Percentiles rank a stretch among this genome's conserved stretches.
phyloP scores from a whole-genome alignment of 139 green algal genomes.

The Zygnema cylindricum region DNA sequence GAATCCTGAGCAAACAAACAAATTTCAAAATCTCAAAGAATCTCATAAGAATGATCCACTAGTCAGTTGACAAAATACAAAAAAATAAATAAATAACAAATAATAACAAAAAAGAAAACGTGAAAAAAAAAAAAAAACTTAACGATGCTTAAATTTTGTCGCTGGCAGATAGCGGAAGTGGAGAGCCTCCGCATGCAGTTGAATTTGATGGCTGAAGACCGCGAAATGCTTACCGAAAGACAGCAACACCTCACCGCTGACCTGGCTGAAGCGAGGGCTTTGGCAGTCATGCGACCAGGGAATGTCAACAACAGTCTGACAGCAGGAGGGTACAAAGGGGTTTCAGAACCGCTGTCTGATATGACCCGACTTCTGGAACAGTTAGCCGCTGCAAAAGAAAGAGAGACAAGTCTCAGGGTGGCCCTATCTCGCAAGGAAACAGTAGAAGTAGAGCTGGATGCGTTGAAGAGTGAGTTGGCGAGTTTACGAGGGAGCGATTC shows the following conservation, averaged over 20 bases:
- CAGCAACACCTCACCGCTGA: slow-evolving; percentile 36
- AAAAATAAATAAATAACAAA: too few species aligned
- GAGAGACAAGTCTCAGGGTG: background rate
- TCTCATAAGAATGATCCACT: too few species aligned
- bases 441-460: background rate
- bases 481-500: slow-evolving; percentile 14
- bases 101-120: too few species aligned
- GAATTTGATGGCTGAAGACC: slow-evolving; percentile 35
- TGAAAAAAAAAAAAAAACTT: too few species aligned
- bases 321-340: slow-evolving; percentile 1
- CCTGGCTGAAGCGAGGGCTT: slow-evolving; percentile 20
- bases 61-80: too few species aligned
- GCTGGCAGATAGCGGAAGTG: slow-evolving; percentile 31
- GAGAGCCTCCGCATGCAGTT: slow-evolving; percentile 43
- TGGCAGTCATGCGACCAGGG: background rate
- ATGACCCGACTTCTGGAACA: background rate
- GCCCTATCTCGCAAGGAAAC: slow-evolving; percentile 17
- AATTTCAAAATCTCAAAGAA: too few species aligned
- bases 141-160: too few species aligned
- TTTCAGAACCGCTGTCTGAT: background rate
- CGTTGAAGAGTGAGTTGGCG: background rate
- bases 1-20: too few species aligned
- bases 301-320: background rate
- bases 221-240: slow-evolving; percentile 24
- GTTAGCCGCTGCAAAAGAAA: background rate